Percentiles rank a stretch among this genome's conserved stretches.
Evolutionary conservation across 345 rosid genomes (phyloP).

Genomic region (Brassica juncea): DNA sequence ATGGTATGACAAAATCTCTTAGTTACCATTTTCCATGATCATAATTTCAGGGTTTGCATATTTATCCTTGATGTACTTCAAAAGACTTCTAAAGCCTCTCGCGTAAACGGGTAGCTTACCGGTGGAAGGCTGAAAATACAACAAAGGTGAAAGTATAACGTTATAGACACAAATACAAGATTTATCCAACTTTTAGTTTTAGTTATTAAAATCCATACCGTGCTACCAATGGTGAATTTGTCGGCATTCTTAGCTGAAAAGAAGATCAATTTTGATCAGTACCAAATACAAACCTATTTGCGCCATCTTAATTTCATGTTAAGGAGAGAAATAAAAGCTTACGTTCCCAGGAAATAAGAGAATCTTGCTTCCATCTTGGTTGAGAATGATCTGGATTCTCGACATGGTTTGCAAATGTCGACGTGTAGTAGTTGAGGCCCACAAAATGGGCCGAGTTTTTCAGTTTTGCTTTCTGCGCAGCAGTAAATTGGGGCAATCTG

Average conservation of each 20-base stretch:
- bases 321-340: not conserved
- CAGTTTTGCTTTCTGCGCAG: slow-evolving; percentile 35
- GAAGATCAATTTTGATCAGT: not conserved
- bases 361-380: slow-evolving; percentile 40
- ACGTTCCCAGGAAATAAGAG: slow-evolving; percentile 33
- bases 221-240: not conserved
- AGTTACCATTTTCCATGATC: not conserved
- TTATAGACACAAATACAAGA: not conserved
- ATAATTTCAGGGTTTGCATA: not conserved
- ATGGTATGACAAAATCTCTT: not conserved
- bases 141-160: not conserved
- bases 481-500: slow-evolving; percentile 47
- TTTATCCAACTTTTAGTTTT: not conserved
- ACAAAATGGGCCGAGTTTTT: slow-evolving; percentile 47
- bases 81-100: not conserved
- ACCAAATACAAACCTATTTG: not conserved
- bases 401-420: slow-evolving; percentile 20
- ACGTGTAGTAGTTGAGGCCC: slow-evolving; percentile 51
- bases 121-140: slow-evolving; percentile 15
- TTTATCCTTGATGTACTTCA: slow-evolving; percentile 6
- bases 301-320: not conserved
- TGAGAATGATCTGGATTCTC: slow-evolving; percentile 17
- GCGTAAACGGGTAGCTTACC: not conserved
- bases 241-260: slow-evolving; percentile 19
- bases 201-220: not conserved